Evolutionary conservation across 371 early-diverging fungal species (phyloP).

Genomic region (Actinomortierella wolfii): DNA sequence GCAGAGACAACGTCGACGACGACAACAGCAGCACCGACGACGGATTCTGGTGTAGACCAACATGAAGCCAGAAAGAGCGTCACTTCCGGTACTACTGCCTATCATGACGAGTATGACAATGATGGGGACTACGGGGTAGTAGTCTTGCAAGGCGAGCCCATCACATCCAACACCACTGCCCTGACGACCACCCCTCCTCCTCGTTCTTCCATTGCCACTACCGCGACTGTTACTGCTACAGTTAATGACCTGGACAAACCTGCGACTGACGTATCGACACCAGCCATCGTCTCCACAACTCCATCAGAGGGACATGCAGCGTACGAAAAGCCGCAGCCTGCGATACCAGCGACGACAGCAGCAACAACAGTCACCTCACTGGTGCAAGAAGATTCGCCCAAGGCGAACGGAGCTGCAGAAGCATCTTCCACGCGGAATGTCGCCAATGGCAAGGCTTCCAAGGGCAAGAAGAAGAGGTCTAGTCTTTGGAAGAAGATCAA

Average conservation of each 20-base stretch:
- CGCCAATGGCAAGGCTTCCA: background rate
- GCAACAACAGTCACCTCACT: background rate
- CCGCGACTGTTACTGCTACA: constrained; percentile 10
- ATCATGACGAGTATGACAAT: background rate
- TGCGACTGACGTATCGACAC: background rate
- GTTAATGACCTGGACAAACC: constrained; percentile 1
- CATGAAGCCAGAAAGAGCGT: background rate
- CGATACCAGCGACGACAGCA: background rate
- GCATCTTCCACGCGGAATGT: background rate
- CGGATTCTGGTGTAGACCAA: background rate
- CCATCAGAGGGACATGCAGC: background rate
- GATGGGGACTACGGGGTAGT: constrained; percentile 9
- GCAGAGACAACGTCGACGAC: background rate
- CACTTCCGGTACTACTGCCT: no score
- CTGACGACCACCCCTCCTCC: background rate
- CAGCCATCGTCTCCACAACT: background rate
- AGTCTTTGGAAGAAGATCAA: constrained; percentile 37
- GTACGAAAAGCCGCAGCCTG: no score
- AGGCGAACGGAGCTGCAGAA: background rate
- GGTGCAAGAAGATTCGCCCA: background rate
- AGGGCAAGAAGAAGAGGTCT: constrained; percentile 25
- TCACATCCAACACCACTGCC: background rate
- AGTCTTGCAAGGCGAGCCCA: constrained; percentile 9
- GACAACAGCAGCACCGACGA: background rate
- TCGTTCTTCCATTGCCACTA: background rate